Evolutionary conservation across 768 basidiomycete species (phyloP).

Genomic region (Termitomyces sp.): DNA sequence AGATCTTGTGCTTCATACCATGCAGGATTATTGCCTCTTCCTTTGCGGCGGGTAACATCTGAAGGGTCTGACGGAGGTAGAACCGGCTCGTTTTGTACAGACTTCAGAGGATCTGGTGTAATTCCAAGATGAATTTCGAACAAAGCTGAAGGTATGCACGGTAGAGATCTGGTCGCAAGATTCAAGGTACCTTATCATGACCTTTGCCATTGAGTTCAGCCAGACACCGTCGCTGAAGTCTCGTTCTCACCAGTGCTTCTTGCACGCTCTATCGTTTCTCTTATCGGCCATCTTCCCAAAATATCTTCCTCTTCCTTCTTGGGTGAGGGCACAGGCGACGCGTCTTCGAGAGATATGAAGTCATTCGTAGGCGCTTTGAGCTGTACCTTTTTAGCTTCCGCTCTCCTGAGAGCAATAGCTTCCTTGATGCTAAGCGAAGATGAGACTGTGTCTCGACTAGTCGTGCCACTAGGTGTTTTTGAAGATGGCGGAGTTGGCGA

Average conservation of each 20-base stretch:
- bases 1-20: conserved; percentile 86
- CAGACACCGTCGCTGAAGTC: conserved; percentile 19
- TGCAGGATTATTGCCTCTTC: conserved; percentile 43
- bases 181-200: conserved; percentile 61
- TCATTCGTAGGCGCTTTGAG: conserved; percentile 23
- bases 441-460: conserved; percentile 6
- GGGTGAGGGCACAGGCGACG: conserved; percentile 28
- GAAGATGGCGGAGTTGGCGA: conserved; percentile 13
- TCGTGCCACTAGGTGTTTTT: conserved; percentile 3
- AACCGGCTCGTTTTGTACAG: conserved; percentile 56
- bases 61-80: conserved; percentile 32
- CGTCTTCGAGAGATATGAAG: conserved; percentile 44
- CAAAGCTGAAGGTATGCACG: conserved; percentile 68
- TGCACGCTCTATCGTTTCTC: conserved; percentile 73
- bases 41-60: conserved; percentile 29
- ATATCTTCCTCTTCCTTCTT: conserved; percentile 42
- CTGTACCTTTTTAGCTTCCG: conserved; percentile 66
- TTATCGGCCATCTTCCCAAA: conserved; percentile 59
- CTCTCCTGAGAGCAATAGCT: conserved; percentile 72
- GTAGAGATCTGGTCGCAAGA: conserved; percentile 65
- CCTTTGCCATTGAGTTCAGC: conserved; percentile 44
- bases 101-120: conserved; percentile 63
- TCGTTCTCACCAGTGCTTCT: conserved; percentile 63
- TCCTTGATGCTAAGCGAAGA: conserved; percentile 56
- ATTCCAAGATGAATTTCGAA: conserved; percentile 79